Percentiles rank a stretch among this genome's conserved stretches.
Conservation (phyloP, 2,329 filamentous ascomycete genomes). For the Botryosphaeria dothidea region DNA sequence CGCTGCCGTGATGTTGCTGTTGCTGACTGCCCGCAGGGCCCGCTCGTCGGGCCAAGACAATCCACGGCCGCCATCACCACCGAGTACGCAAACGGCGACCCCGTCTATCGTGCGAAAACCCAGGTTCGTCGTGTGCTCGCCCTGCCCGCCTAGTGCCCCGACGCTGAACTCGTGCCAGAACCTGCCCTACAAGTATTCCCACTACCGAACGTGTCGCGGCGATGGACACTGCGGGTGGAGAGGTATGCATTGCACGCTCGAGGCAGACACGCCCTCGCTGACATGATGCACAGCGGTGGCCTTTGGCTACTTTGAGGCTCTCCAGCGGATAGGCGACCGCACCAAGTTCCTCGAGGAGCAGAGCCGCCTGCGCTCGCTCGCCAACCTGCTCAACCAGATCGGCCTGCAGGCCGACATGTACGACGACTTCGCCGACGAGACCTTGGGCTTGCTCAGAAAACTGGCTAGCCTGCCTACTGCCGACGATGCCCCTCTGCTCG, state of each 20-base stretch:
- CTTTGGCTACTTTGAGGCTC: conserved; percentile 88
- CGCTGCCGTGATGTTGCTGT: conserved; percentile 20
- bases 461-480: conserved; percentile 59
- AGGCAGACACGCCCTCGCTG: conserved; percentile 25
- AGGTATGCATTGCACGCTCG: conserved; percentile 63
- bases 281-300: conserved; percentile 68
- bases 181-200: conserved; percentile 79
- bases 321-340: conserved; percentile 68
- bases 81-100: conserved; percentile 87
- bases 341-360: conserved; percentile 69
- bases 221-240: conserved; percentile 98
- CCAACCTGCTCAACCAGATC: conserved; percentile 67
- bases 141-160: neutral
- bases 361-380: conserved; percentile 70
- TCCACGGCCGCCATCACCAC: conserved; percentile 75
- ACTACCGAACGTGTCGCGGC: conserved; percentile 84
- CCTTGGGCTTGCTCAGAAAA: conserved; percentile 65
- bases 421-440: conserved; percentile 82
- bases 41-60: conserved; percentile 76
- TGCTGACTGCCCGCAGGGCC: conserved; percentile 61
- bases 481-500: conserved; percentile 58
- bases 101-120: conserved; percentile 83
- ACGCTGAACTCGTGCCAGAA: conserved; percentile 53
- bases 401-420: conserved; percentile 70
- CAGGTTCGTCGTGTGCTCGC: conserved; percentile 59